phyloP scores from a whole-genome alignment of 2,329 filamentous ascomycete genomes.

The Onygenales sp. region DNA sequence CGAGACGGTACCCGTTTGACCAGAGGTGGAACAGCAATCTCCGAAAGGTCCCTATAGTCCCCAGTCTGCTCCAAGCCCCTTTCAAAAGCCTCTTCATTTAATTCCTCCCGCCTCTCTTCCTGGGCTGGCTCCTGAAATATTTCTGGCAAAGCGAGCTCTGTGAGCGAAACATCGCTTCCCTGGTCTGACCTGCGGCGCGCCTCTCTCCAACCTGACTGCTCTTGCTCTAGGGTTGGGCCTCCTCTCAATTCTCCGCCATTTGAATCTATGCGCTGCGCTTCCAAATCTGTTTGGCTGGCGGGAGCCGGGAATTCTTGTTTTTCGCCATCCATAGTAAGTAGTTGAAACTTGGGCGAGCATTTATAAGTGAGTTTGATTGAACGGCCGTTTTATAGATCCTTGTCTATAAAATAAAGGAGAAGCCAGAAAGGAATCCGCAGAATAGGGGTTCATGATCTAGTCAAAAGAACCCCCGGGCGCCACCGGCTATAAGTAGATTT shows the following conservation, averaged over 20 bases:
- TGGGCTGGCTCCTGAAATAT: not conserved
- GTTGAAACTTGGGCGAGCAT: too few species aligned
- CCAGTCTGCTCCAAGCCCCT: constrained; percentile 5
- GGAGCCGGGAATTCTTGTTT: too few species aligned
- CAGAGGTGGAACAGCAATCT: constrained; percentile 29
- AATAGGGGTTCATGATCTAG: too few species aligned
- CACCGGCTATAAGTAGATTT: too few species aligned
- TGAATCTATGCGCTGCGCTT: not conserved
- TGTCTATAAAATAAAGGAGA: too few species aligned
- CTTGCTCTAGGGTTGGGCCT: not conserved
- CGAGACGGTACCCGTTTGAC: constrained; percentile 31
- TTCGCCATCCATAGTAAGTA: too few species aligned
- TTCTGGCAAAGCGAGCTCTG: not conserved
- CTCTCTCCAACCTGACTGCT: constrained; percentile 2
- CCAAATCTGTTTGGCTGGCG: not conserved
- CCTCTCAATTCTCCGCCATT: not conserved
- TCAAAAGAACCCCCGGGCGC: too few species aligned
- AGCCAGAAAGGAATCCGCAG: too few species aligned
- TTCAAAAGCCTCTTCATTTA: constrained; percentile 5
- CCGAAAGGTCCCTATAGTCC: constrained; percentile 12
- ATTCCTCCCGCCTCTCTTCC: constrained; percentile 1
- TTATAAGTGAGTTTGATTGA: too few species aligned
- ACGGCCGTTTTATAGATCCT: too few species aligned
- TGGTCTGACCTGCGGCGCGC: not conserved
- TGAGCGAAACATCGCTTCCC: not conserved